Conservation (phyloP, 345 rosid genomes). For the Populus euphratica region DNA sequence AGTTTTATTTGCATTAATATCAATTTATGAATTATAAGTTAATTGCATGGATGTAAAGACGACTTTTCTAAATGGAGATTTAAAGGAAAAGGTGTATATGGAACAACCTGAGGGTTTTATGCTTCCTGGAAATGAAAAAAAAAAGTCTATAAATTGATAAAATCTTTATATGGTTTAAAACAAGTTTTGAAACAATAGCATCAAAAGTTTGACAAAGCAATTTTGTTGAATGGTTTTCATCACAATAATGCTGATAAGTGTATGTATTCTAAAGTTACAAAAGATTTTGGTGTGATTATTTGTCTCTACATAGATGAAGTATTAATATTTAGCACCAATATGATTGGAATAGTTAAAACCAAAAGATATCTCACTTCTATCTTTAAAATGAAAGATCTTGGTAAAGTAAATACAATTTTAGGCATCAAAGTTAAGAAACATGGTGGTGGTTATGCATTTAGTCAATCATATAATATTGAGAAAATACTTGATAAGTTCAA, state of each 20-base stretch:
- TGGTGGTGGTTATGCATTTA: too few species aligned
- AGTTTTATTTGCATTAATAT: background rate
- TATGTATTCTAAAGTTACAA: background rate
- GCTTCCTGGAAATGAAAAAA: too few species aligned
- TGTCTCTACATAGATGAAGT: background rate
- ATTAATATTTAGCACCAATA: background rate
- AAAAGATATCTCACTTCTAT: too few species aligned
- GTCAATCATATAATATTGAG: too few species aligned
- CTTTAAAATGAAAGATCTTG: too few species aligned
- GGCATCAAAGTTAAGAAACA: too few species aligned
- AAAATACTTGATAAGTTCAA: too few species aligned
- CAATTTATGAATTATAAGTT: background rate
- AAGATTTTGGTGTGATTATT: background rate
- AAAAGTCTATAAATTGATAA: too few species aligned
- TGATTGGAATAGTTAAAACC: background rate
- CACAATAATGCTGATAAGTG: background rate
- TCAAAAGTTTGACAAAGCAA: background rate
- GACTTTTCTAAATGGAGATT: background rate
- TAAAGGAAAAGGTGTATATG: too few species aligned
- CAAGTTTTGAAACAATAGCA: background rate
- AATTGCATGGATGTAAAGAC: slow-evolving; percentile 8
- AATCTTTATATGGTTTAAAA: background rate
- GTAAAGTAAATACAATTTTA: too few species aligned
- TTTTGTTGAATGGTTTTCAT: background rate
- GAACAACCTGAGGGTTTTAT: too few species aligned